Percentiles rank a stretch among this genome's conserved stretches.
phyloP scores from a whole-genome alignment of 495 filamentous ascomycete species.

The Penicillium diatomitis region DNA sequence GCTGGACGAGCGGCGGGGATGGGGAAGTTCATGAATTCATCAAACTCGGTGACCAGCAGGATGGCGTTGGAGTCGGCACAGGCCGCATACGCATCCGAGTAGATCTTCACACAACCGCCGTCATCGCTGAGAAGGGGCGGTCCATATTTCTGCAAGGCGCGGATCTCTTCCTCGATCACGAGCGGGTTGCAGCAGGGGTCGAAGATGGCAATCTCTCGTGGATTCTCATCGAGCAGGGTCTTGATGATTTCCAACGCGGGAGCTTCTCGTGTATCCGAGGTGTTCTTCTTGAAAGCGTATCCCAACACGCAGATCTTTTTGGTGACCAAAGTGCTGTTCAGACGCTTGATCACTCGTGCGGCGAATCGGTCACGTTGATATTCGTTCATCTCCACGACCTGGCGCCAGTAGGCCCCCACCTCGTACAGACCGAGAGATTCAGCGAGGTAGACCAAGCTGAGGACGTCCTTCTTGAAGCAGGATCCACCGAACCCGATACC shows the following conservation, averaged over 20 bases:
- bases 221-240: conserved; percentile 50
- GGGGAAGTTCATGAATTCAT: conserved; percentile 13
- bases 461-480: conserved; percentile 74
- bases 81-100: conserved; percentile 26
- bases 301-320: conserved; percentile 68
- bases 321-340: conserved; percentile 56
- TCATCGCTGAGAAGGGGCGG: conserved; percentile 3
- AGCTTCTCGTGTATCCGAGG: conserved; percentile 62
- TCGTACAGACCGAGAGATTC: conserved; percentile 55
- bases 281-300: conserved; percentile 72
- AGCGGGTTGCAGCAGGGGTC: conserved; percentile 52
- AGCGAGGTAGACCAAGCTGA: conserved; percentile 66
- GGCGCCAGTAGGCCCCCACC: conserved; percentile 64
- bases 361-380: conserved; percentile 58
- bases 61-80: conserved; percentile 24
- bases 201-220: conserved; percentile 52
- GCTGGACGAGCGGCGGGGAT: background rate
- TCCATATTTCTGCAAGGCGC: background rate
- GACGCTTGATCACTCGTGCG: conserved; percentile 45
- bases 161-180: conserved; percentile 27
- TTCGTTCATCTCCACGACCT: conserved; percentile 65
- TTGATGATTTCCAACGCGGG: conserved; percentile 58
- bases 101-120: conserved; percentile 18
- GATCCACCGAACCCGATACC: conserved; percentile 64
- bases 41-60: conserved; percentile 24